These are phyloP conservation scores for Arctium lappa DNA, from an alignment of 129 eudicot genomes.

Conservation along the genomic window DNA sequence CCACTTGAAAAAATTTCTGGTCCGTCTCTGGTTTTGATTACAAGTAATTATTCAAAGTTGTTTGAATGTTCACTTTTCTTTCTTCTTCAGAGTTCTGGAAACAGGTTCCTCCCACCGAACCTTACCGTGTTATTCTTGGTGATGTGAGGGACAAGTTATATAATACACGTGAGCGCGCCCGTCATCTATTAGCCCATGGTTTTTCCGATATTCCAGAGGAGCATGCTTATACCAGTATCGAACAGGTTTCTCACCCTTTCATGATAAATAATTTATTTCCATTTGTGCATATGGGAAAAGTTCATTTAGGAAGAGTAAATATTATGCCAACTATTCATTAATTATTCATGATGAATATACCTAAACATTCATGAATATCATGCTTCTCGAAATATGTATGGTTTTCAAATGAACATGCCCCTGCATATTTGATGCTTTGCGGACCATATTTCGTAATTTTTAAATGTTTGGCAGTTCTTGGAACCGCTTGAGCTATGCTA, in stretches of 20 bases:
- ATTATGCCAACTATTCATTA: background rate
- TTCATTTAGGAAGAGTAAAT: background rate
- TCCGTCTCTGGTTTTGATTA: background rate
- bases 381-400: background rate
- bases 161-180: slow-evolving; percentile 91
- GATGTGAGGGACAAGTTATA: slow-evolving; percentile 93
- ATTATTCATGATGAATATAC: background rate
- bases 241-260: slow-evolving; percentile 48
- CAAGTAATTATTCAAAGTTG: slow-evolving; percentile 1
- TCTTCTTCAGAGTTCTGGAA: slow-evolving; percentile 84
- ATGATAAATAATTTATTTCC: background rate
- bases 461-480: slow-evolving; percentile 55
- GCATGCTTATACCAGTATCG: slow-evolving; percentile 60
- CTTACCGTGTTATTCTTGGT: slow-evolving; percentile 91
- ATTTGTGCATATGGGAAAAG: background rate
- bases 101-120: slow-evolving; percentile 79
- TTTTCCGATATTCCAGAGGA: slow-evolving; percentile 88
- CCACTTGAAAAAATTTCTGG: too few relatives aligned
- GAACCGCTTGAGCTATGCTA: slow-evolving; percentile 97
- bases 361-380: background rate
- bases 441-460: background rate
- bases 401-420: background rate
- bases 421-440: background rate
- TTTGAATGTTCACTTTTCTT: background rate
- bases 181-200: slow-evolving; percentile 75